Evolutionary conservation across 2,329 filamentous ascomycete species (phyloP).

Genomic region (Colletotrichum truncatum): DNA sequence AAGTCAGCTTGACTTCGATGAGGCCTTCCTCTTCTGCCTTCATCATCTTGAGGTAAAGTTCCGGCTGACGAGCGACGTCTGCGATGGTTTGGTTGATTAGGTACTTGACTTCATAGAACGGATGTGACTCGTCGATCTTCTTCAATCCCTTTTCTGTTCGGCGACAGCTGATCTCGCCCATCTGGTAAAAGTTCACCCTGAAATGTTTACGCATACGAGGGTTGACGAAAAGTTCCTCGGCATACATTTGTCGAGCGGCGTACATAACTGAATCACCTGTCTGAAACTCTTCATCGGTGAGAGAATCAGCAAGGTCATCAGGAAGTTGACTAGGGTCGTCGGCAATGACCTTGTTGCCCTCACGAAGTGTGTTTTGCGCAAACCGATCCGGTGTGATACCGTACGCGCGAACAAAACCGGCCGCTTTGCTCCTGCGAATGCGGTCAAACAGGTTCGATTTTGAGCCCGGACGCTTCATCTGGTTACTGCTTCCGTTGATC

Average conservation of each 20-base stretch:
- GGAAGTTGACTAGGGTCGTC: slow-evolving; percentile 86
- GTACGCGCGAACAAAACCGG: slow-evolving; percentile 86
- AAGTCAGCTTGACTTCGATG: slow-evolving; percentile 82
- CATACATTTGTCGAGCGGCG: slow-evolving; percentile 86
- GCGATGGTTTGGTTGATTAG: slow-evolving; percentile 86
- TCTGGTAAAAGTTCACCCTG: slow-evolving; percentile 83
- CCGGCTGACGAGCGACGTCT: slow-evolving; percentile 83
- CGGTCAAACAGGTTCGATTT: slow-evolving; percentile 85
- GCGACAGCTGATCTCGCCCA: slow-evolving; percentile 84
- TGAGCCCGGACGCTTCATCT: slow-evolving; percentile 82
- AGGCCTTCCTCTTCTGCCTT: slow-evolving; percentile 95
- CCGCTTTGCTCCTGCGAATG: slow-evolving; percentile 81
- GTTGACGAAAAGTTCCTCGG: slow-evolving; percentile 88
- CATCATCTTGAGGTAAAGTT: slow-evolving; percentile 96
- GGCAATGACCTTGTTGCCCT: slow-evolving; percentile 81
- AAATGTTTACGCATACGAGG: slow-evolving; percentile 91
- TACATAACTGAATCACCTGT: slow-evolving; percentile 80
- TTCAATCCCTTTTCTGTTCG: slow-evolving; percentile 94
- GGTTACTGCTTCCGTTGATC: slow-evolving; percentile 69
- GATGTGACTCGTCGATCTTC: slow-evolving; percentile 93
- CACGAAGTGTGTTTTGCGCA: slow-evolving; percentile 83
- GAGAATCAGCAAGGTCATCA: slow-evolving; percentile 84
- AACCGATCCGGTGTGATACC: slow-evolving; percentile 90
- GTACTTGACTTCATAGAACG: slow-evolving; percentile 98
- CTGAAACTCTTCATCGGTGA: slow-evolving; percentile 77